Evolutionary conservation across 2,329 filamentous ascomycete species (phyloP), one percentile per base, ranked within the genome.

Genomic region (Apiospora kogelbergensis): DNA sequence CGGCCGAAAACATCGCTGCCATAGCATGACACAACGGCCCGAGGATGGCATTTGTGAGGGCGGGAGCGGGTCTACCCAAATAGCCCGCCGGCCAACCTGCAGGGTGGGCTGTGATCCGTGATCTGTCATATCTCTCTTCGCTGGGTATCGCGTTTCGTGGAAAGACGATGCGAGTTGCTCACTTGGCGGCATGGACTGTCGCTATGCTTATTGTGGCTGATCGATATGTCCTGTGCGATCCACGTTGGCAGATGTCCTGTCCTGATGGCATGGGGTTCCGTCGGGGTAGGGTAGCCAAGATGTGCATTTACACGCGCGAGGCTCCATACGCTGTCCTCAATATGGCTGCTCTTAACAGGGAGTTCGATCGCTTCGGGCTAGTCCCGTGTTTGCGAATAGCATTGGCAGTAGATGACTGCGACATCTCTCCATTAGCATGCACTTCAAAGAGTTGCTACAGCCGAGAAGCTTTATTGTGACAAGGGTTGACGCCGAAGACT

Each of bases 111-210:
- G 30, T 60, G 30, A n/a, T 60, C 17, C 26, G 30, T 60, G 53
- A 60, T 60, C 53, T 60, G 17, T 60, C 53, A 60, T 37, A 60
- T 60, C 3, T 57, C 26, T 37, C 53, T 60, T 60, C 17, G 20
- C 53, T 20, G 20, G 33, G 30, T 20, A 60, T 60, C 53, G 17
- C 53, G 37, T 37, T 20, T 60, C 30, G 30, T 26, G 26, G 53
- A 60, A 60, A 37, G 53, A 10, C 53, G 30, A 60, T 60, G 53
- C 53, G 53, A 20, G 20, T 37, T 60, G 30, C 20, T 60, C 53
- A n/a, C 53, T 60, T 33, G 53, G 53, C 53, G 37, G 53, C 53
- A 60, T 60, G 53, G 37, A 60, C 30, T 37, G 53, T 60, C 53
- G 26, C 11, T 60, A 60, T 60, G 53, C 53, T 60, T 60, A 60